Evolutionary conservation across 2,329 filamentous ascomycete species (phyloP).

Genomic region (Bipolaris victoriae): DNA sequence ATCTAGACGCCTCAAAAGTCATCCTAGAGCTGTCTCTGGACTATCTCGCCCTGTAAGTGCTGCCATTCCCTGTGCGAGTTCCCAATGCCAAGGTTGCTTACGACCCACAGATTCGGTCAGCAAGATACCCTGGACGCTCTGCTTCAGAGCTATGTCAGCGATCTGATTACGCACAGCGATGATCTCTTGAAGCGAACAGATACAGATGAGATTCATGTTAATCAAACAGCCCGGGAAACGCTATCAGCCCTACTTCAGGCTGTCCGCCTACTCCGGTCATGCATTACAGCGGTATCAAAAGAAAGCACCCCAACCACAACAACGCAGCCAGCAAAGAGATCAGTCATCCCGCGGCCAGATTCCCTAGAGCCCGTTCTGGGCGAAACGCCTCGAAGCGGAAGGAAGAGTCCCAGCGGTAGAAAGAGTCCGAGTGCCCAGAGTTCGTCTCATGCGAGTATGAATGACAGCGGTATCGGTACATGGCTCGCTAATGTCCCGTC

Average conservation of each 20-base stretch:
- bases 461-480: conserved; percentile 33
- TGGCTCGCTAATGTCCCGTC: conserved; percentile 40
- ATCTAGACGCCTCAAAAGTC: conserved; percentile 35
- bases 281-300: conserved; percentile 28
- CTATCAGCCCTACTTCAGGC: conserved; percentile 33
- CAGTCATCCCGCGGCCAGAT: conserved; percentile 30
- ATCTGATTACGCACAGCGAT: conserved; percentile 25
- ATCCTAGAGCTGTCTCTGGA: conserved; percentile 41
- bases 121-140: conserved; percentile 30
- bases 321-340: conserved; percentile 17
- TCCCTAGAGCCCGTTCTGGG: conserved; percentile 31
- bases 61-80: background rate
- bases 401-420: conserved; percentile 21
- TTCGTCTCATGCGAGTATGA: conserved; percentile 14
- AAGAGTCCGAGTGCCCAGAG: conserved; percentile 19
- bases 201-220: conserved; percentile 33
- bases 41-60: conserved; percentile 36
- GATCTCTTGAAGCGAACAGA: conserved; percentile 35
- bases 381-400: conserved; percentile 29
- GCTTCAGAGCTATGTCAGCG: conserved; percentile 24
- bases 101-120: conserved; percentile 23
- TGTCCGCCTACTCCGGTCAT: conserved; percentile 32
- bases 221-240: conserved; percentile 32
- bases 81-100: background rate
- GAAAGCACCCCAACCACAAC: conserved; percentile 16